Evolutionary conservation across 192 early-diverging fungal genomes (phyloP).

Genomic region (Coemansia sp.): DNA sequence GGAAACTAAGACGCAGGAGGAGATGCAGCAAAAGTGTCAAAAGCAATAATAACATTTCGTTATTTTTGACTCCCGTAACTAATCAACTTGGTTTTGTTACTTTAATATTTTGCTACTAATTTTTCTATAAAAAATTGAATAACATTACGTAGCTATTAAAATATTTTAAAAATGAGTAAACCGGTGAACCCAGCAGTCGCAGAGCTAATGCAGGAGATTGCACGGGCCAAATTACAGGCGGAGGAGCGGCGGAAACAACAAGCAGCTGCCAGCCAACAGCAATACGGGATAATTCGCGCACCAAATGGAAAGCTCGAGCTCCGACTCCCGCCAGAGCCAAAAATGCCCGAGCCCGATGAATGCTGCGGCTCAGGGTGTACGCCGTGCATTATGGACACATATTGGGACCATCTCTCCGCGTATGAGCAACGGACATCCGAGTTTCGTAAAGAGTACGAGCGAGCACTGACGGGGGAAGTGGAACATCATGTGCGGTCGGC

Average conservation of each 20-base stretch:
- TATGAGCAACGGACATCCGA: not conserved
- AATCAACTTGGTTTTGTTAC: too few relatives aligned
- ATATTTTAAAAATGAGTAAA: too few relatives aligned
- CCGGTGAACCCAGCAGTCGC: constrained; percentile 36
- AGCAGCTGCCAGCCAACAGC: not conserved
- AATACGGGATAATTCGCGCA: constrained; percentile 11
- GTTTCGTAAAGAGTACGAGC: constrained; percentile 30
- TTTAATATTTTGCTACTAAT: too few relatives aligned
- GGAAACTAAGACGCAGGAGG: constrained; percentile 65
- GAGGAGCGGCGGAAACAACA: constrained; percentile 17
- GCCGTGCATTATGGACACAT: constrained; percentile 49
- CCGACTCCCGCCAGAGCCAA: constrained; percentile 27
- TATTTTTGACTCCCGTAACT: not conserved
- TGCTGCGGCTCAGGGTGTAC: constrained; percentile 52
- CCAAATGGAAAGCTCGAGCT: constrained; percentile 12
- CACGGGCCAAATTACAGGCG: constrained; percentile 25
- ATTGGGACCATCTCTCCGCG: constrained; percentile 18
- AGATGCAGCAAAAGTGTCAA: constrained; percentile 58
- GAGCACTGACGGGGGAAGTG: constrained; percentile 1
- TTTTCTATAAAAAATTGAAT: too few relatives aligned
- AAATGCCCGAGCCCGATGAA: constrained; percentile 22
- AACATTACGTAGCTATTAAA: too few relatives aligned
- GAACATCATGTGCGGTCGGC: not conserved
- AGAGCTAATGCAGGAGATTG: constrained; percentile 31
- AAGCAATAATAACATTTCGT: constrained; percentile 49